Conservation (phyloP, 1,284 basidiomycete genomes). For the Trichosporon sp. region DNA sequence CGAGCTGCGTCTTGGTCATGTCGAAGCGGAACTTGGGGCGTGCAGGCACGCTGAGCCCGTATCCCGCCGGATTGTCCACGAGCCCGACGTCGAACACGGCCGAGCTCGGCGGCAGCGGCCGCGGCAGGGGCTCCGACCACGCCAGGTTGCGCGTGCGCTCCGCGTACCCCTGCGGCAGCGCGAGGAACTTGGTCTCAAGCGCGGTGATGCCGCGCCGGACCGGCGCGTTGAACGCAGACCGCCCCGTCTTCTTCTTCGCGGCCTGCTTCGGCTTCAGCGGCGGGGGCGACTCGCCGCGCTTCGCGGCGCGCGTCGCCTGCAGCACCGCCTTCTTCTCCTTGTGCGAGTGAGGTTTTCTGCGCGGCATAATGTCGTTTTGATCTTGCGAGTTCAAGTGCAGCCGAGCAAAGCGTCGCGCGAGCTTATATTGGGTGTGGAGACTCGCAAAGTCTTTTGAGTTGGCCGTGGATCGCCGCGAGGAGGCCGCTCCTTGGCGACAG, state of each 20-base stretch:
- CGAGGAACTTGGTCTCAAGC: constrained; percentile 61
- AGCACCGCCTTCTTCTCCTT: constrained; percentile 66
- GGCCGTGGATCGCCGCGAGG: neutral
- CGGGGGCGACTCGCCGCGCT: constrained; percentile 59
- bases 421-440: neutral
- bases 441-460: no score
- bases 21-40: constrained; percentile 78
- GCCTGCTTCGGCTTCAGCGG: constrained; percentile 11
- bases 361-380: neutral
- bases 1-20: constrained; percentile 79
- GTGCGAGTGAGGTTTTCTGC: neutral
- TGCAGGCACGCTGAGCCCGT: constrained; percentile 56
- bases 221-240: constrained; percentile 45
- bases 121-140: constrained; percentile 54
- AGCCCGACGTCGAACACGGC: constrained; percentile 52
- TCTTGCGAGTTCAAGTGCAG: neutral
- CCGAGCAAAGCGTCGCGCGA: neutral
- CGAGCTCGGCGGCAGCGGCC: constrained; percentile 58
- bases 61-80: constrained; percentile 20
- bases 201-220: constrained; percentile 13
- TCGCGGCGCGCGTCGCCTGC: constrained; percentile 70
- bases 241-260: constrained; percentile 19
- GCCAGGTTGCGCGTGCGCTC: constrained; percentile 61
- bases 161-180: constrained; percentile 61
- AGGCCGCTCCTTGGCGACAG: neutral